phyloP scores from a whole-genome alignment of 1,284 basidiomycete genomes.

The Microbotryum lychnidis-dioicae region DNA sequence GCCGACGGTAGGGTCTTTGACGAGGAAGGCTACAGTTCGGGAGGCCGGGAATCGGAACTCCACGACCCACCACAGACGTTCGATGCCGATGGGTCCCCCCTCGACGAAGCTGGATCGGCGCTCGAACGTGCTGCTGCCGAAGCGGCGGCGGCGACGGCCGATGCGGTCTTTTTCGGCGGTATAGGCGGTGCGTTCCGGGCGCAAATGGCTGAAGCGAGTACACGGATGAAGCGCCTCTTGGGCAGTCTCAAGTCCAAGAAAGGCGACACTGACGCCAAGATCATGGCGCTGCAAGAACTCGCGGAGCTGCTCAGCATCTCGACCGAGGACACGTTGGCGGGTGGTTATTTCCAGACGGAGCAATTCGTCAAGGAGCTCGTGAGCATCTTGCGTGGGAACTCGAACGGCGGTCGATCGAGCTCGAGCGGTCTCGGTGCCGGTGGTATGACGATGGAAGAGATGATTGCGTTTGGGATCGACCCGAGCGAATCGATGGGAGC shows the following conservation, averaged over 20 bases:
- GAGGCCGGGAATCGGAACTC: conserved; percentile 12
- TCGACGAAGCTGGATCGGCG: conserved; percentile 2
- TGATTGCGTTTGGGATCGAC: conserved; percentile 44
- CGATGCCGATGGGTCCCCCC: conserved; percentile 23
- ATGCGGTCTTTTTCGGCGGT: conserved; percentile 20
- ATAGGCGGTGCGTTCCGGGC: conserved; percentile 8
- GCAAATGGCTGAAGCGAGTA: conserved; percentile 70
- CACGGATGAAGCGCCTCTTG: conserved; percentile 78
- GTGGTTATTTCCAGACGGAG: conserved; percentile 79
- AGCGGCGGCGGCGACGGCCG: conserved; percentile 11
- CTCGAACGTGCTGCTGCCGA: conserved; percentile 7
- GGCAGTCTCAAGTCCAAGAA: conserved; percentile 55
- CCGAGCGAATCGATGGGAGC: conserved; percentile 27
- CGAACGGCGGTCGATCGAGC: conserved; percentile 9
- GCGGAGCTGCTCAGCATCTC: conserved; percentile 91
- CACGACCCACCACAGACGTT: conserved; percentile 23
- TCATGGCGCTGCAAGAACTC: conserved; percentile 86
- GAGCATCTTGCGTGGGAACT: conserved; percentile 75
- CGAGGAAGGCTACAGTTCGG: conserved; percentile 20
- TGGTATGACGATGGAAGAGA: conserved; percentile 39
- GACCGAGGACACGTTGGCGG: conserved; percentile 92
- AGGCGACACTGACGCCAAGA: conserved; percentile 62
- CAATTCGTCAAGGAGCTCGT: conserved; percentile 88
- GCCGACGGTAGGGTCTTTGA: conserved; percentile 15
- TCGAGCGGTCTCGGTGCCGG: conserved; percentile 15